Evolutionary conservation across 768 basidiomycete species (phyloP).

Genomic region (Lactifluus volemus): DNA sequence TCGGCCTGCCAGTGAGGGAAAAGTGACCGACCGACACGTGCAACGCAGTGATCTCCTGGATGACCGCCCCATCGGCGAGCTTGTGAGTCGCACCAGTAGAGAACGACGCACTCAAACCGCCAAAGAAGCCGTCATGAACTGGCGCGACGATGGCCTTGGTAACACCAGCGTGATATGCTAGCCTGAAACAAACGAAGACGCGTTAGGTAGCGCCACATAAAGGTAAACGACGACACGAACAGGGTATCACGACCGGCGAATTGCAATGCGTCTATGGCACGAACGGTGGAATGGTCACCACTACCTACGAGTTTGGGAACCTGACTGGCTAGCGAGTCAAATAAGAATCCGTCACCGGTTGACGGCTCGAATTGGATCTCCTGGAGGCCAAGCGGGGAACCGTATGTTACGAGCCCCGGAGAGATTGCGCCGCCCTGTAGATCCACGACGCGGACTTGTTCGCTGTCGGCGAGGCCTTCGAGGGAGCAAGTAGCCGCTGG

Average conservation of each 20-base stretch:
- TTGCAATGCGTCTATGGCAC: constrained; percentile 65
- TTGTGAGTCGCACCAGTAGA: constrained; percentile 48
- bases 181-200: constrained; percentile 29
- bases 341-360: constrained; percentile 44
- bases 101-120: constrained; percentile 57
- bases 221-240: constrained; percentile 28
- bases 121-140: constrained; percentile 42
- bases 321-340: constrained; percentile 35
- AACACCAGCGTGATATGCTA: constrained; percentile 69
- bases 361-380: constrained; percentile 59
- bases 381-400: constrained; percentile 55
- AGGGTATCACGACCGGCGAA: constrained; percentile 53
- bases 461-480: constrained; percentile 14
- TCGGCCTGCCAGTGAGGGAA: constrained; percentile 28
- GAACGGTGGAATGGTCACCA: constrained; percentile 34
- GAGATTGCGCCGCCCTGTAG: constrained; percentile 57
- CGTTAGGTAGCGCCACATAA: constrained; percentile 4
- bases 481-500: constrained; percentile 23
- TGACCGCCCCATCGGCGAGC: constrained; percentile 53
- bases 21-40: constrained; percentile 52
- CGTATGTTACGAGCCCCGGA: constrained; percentile 56
- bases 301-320: constrained; percentile 32
- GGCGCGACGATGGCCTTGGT: constrained; percentile 62
- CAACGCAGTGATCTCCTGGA: constrained; percentile 55
- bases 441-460: constrained; percentile 34